These are phyloP conservation scores for Melastoma candidum DNA, from an alignment of 441 rosid species.

Conservation along the genomic window DNA sequence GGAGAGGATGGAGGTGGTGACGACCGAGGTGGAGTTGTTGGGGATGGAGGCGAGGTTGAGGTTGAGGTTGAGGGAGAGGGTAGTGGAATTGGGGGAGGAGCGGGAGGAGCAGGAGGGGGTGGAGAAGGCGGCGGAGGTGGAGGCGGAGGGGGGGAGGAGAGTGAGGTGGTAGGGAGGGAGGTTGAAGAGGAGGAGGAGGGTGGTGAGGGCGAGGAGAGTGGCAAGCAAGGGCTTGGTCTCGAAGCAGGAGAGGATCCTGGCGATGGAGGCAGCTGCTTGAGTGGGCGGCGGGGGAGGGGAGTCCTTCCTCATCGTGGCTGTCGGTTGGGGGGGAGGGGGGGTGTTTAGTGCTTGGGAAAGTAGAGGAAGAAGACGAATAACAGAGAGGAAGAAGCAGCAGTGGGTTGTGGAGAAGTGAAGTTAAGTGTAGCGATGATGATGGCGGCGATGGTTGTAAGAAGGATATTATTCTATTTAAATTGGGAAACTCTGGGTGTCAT, in stretches of 20 bases:
- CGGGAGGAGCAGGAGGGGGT: slow-evolving; percentile 18
- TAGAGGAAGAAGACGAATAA: no score
- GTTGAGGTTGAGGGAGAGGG: slow-evolving; percentile 7
- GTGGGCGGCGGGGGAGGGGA: slow-evolving; percentile 7
- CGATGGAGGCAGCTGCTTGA: slow-evolving; percentile 23
- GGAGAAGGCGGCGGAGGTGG: slow-evolving; percentile 6
- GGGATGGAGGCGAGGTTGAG: slow-evolving; percentile 5
- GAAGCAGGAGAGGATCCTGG: slow-evolving; percentile 29
- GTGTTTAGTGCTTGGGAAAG: neutral
- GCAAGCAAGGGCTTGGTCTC: slow-evolving; percentile 58
- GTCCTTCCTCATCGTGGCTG: slow-evolving; percentile 45
- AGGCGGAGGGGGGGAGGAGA: slow-evolving; percentile 40
- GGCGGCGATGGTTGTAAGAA: no score
- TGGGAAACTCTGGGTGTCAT: no score
- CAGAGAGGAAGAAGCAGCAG: no score
- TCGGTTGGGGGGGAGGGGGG: slow-evolving; percentile 17
- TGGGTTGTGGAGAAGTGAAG: no score
- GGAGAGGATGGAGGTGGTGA: slow-evolving; percentile 12
- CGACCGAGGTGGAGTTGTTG: slow-evolving; percentile 6
- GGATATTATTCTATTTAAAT: no score
- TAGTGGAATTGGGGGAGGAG: slow-evolving; percentile 20
- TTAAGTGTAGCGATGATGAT: no score
- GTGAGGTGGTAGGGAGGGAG: slow-evolving; percentile 66
- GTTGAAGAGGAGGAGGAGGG: slow-evolving; percentile 58
- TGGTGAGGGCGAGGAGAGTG: slow-evolving; percentile 48